phyloP scores from a whole-genome alignment of 495 filamentous ascomycete species.

The Talaromyces liani region DNA sequence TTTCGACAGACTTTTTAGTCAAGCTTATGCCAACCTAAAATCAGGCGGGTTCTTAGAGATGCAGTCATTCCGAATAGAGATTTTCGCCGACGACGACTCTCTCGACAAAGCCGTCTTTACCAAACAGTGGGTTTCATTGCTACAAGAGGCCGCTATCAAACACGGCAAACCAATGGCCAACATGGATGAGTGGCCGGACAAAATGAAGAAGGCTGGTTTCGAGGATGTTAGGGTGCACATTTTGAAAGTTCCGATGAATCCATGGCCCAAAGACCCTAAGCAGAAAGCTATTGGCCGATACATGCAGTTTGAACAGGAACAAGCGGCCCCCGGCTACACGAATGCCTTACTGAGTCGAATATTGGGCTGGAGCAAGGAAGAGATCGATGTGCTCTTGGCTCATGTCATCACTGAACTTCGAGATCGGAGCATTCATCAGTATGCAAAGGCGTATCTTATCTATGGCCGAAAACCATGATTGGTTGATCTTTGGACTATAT shows the following conservation, averaged over 20 bases:
- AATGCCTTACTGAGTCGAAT: conserved; percentile 52
- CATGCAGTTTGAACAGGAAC: conserved; percentile 48
- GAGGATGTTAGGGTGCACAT: conserved; percentile 47
- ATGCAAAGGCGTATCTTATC: conserved; percentile 11
- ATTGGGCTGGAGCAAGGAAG: conserved; percentile 26
- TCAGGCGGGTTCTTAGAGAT: conserved; percentile 63
- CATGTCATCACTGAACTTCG: conserved; percentile 16
- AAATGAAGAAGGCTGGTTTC: conserved; percentile 43
- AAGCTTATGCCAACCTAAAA: conserved; percentile 33
- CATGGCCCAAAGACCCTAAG: conserved; percentile 57
- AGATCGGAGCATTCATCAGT: conserved; percentile 24
- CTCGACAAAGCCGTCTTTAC: conserved; percentile 42
- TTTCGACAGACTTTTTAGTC: conserved; percentile 22
- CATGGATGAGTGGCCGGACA: conserved; percentile 27
- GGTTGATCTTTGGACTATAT: neutral
- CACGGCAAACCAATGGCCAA: conserved; percentile 41
- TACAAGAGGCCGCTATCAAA: conserved; percentile 40
- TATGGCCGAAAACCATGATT: conserved; percentile 8
- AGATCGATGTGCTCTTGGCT: conserved; percentile 17
- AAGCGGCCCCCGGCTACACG: conserved; percentile 48
- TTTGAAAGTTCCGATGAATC: conserved; percentile 55
- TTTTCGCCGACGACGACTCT: conserved; percentile 41
- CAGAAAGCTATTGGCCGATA: conserved; percentile 59
- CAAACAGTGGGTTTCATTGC: conserved; percentile 36
- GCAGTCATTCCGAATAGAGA: conserved; percentile 43